Conservation (phyloP, 2,329 filamentous ascomycete species). For the Aspergillus unguis region DNA sequence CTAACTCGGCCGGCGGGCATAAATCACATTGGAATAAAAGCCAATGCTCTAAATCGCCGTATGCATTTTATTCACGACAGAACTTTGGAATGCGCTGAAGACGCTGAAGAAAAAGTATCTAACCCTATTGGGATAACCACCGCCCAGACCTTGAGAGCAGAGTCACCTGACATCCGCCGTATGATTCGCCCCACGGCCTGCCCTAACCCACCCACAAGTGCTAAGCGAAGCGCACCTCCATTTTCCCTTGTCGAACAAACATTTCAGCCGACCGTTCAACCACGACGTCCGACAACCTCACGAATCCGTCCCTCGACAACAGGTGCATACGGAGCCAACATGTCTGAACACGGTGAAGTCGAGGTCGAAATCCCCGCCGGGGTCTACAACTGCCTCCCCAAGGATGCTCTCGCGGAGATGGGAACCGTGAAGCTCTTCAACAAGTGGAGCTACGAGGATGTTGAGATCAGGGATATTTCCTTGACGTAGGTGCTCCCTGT, state of each 20-base stretch:
- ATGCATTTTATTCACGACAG: too few species aligned
- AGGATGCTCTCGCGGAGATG: slow-evolving; percentile 85
- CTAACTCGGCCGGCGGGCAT: too few species aligned
- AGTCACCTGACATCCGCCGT: slow-evolving; percentile 23
- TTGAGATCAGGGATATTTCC: slow-evolving; percentile 99
- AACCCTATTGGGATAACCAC: slow-evolving; percentile 7
- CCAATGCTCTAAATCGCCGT: too few species aligned
- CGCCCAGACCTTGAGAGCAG: not conserved
- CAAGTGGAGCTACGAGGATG: slow-evolving; percentile 98
- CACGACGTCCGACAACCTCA: slow-evolving; percentile 29
- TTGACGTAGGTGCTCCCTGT: slow-evolving; percentile 75
- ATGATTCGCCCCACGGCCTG: slow-evolving; percentile 28
- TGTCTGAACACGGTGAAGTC: slow-evolving; percentile 95
- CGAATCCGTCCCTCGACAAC: slow-evolving; percentile 40
- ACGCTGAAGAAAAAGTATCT: not conserved
- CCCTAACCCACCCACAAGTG: slow-evolving; percentile 40
- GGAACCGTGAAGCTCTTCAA: slow-evolving; percentile 96
- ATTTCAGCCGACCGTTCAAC: slow-evolving; percentile 39
- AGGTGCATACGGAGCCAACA: slow-evolving; percentile 52
- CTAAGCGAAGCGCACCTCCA: slow-evolving; percentile 45
- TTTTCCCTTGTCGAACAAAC: slow-evolving; percentile 36
- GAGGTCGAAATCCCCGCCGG: slow-evolving; percentile 77
- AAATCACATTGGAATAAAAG: too few species aligned
- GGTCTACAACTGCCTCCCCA: slow-evolving; percentile 76
- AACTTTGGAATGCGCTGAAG: too few species aligned